Conservation (phyloP, 805 yeast genomes). For the Candida montana region DNA sequence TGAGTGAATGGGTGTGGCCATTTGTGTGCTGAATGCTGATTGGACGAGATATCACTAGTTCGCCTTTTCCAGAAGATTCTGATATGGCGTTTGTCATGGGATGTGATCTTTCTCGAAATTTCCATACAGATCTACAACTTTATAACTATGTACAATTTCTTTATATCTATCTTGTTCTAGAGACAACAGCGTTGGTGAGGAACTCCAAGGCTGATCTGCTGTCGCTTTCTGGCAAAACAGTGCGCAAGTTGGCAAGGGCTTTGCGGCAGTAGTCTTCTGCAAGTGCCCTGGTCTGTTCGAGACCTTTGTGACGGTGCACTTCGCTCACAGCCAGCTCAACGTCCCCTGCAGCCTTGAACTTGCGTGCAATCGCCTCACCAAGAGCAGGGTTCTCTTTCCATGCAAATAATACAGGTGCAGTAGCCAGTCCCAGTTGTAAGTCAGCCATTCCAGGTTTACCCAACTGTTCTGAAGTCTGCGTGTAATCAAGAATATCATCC, state of each 20-base stretch:
- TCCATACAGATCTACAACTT: too few relatives aligned
- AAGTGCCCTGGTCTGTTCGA: constrained; percentile 65
- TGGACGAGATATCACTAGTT: too few relatives aligned
- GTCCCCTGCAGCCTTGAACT: constrained; percentile 78
- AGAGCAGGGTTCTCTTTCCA: constrained; percentile 85
- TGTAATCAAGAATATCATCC: constrained; percentile 93
- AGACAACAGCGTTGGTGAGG: constrained; percentile 75
- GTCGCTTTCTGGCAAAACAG: constrained; percentile 75
- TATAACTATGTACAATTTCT: background rate
- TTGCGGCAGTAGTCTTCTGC: constrained; percentile 74
- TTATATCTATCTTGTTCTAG: constrained; percentile 57
- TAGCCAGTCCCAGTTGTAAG: constrained; percentile 87
- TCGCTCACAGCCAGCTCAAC: constrained; percentile 74
- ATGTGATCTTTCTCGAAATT: too few relatives aligned
- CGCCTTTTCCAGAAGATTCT: too few relatives aligned
- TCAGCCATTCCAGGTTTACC: constrained; percentile 98
- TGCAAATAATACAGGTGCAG: constrained; percentile 93
- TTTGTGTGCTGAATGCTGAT: too few relatives aligned
- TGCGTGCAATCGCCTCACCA: constrained; percentile 78
- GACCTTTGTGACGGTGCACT: constrained; percentile 68
- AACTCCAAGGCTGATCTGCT: constrained; percentile 84
- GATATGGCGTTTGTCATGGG: too few relatives aligned
- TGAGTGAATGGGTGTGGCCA: too few relatives aligned
- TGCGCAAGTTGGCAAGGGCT: constrained; percentile 67
- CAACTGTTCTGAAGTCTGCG: constrained; percentile 74